Conservation (phyloP, 371 early-diverging fungal genomes). For the Lichtheimia corymbifera region DNA sequence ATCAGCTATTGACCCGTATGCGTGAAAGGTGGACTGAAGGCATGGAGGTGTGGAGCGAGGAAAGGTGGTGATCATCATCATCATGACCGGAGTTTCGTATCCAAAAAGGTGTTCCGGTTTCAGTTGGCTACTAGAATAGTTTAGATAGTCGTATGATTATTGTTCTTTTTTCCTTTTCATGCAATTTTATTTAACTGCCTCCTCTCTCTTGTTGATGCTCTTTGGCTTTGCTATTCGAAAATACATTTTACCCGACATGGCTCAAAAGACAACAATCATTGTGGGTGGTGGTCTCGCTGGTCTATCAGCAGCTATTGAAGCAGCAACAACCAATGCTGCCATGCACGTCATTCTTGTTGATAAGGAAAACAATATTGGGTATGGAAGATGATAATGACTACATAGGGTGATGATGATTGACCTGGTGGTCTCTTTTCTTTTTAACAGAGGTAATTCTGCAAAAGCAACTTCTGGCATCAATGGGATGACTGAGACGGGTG, state of each 20-base stretch:
- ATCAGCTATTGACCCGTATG: conserved; percentile 53
- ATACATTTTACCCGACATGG: conserved; percentile 2
- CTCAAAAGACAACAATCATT: conserved; percentile 41
- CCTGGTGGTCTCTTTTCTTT: neutral
- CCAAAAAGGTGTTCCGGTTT: too few relatives aligned
- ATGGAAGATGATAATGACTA: conserved; percentile 7
- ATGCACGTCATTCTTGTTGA: conserved; percentile 72
- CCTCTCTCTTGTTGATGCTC: conserved; percentile 2
- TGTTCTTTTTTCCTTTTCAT: conserved; percentile 17
- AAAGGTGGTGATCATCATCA: neutral
- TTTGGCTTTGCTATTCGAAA: neutral
- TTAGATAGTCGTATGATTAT: conserved; percentile 4
- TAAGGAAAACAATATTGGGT: conserved; percentile 72
- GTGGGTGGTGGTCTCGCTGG: conserved; percentile 86
- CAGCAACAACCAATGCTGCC: conserved; percentile 53
- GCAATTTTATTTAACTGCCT: conserved; percentile 9
- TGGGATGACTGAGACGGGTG: conserved; percentile 68
- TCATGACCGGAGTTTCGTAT: neutral
- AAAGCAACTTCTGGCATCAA: conserved; percentile 91
- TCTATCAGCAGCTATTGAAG: conserved; percentile 77
- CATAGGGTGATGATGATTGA: neutral
- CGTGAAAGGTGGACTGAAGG: conserved; percentile 53
- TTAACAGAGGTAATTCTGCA: conserved; percentile 66
- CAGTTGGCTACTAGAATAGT: neutral
- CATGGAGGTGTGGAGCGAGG: conserved; percentile 27